phyloP scores from a whole-genome alignment of 1,139 yeast genomes.

The Yamadazyma diospyri region DNA sequence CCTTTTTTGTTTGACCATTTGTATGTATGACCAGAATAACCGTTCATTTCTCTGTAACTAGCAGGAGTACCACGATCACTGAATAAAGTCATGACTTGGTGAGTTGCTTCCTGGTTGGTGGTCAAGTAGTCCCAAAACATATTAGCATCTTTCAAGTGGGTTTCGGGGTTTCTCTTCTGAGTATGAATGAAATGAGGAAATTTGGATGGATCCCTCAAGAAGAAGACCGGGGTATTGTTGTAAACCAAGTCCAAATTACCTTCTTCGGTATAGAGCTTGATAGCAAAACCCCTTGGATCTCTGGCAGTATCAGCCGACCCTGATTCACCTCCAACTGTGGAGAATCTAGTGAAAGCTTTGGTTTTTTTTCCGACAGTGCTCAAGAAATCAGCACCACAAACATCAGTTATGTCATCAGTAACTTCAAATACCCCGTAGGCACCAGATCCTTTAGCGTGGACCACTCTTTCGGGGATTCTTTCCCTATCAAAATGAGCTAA shows the following conservation, averaged over 20 bases:
- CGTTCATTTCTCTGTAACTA: constrained; percentile 62
- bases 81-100: constrained; percentile 60
- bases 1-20: constrained; percentile 66
- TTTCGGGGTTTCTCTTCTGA: constrained; percentile 76
- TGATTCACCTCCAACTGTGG: constrained; percentile 85
- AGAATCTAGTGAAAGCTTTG: constrained; percentile 69
- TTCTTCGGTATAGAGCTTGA: constrained; percentile 81
- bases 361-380: constrained; percentile 75
- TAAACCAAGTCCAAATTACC: constrained; percentile 87
- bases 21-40: constrained; percentile 71
- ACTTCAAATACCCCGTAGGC: constrained; percentile 79
- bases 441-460: constrained; percentile 88
- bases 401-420: constrained; percentile 77
- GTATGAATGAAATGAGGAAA: constrained; percentile 90
- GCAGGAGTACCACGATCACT: constrained; percentile 71
- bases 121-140: constrained; percentile 71
- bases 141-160: constrained; percentile 74
- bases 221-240: constrained; percentile 87
- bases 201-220: constrained; percentile 81
- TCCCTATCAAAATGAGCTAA: constrained; percentile 85
- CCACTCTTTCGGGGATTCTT: constrained; percentile 86
- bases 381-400: constrained; percentile 68
- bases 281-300: constrained; percentile 87
- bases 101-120: constrained; percentile 59
- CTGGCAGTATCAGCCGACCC: constrained; percentile 86